Conservation (phyloP, 345 rosid species). For the Linum tenue region DNA sequence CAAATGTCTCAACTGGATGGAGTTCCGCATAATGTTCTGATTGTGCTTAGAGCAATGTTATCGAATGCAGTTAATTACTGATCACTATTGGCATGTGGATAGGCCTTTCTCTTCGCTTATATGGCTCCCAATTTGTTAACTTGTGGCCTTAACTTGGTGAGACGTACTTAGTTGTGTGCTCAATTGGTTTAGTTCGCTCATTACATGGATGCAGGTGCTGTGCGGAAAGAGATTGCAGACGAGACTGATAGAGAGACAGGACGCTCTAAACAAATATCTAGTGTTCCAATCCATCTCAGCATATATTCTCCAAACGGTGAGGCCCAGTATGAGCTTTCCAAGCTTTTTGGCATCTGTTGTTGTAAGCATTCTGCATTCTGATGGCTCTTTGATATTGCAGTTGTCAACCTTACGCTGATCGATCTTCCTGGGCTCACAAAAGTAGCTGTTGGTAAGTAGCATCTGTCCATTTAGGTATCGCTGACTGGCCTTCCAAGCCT, state of each 20-base stretch:
- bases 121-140: no score
- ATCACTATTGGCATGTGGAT: neutral
- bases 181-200: neutral
- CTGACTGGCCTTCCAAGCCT: neutral
- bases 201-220: conserved; percentile 52
- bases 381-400: conserved; percentile 34
- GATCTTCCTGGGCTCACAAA: conserved; percentile 99
- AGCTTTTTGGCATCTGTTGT: neutral
- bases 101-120: neutral
- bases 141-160: no score
- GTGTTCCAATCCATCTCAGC: conserved; percentile 95
- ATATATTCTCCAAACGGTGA: conserved; percentile 88
- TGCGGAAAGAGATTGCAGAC: conserved; percentile 95
- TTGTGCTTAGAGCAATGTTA: neutral
- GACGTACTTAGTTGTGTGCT: no score
- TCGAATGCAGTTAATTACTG: neutral
- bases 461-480: neutral
- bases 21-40: no score
- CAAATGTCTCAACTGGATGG: neutral
- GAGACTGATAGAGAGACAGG: conserved; percentile 99
- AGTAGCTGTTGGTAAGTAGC: conserved; percentile 87
- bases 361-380: neutral
- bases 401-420: conserved; percentile 90
- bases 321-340: neutral
- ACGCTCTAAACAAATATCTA: conserved; percentile 70